Conservation (phyloP, 768 basidiomycete species). For the Lentinula detonsa region DNA sequence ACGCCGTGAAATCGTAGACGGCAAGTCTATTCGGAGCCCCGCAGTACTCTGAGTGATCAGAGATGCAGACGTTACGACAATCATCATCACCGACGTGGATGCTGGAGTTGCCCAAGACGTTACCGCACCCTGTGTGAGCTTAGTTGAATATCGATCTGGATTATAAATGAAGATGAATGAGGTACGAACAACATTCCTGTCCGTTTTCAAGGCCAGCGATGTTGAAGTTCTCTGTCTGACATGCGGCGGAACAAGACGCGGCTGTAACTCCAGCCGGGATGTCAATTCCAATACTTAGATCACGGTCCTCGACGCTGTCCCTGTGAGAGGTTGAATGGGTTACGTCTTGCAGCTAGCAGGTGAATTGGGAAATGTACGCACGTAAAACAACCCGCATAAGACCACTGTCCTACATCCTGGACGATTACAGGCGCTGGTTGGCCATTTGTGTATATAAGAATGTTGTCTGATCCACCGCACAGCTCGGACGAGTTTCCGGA, state of each 20-base stretch:
- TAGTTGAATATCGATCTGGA: neutral
- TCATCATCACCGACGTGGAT: conserved; percentile 32
- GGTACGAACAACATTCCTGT: conserved; percentile 40
- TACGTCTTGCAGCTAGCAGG: neutral
- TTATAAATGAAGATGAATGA: neutral
- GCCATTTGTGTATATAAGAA: conserved; percentile 55
- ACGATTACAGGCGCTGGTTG: conserved; percentile 41
- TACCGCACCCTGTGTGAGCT: conserved; percentile 31
- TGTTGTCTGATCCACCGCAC: conserved; percentile 46
- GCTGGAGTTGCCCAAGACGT: conserved; percentile 23
- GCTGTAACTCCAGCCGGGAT: conserved; percentile 41
- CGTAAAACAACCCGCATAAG: conserved; percentile 63
- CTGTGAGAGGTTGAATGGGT: conserved; percentile 15
- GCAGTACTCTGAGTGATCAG: conserved; percentile 31
- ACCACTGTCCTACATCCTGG: conserved; percentile 45
- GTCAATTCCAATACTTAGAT: conserved; percentile 26
- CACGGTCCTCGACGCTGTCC: conserved; percentile 26
- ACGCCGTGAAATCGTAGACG: conserved; percentile 20
- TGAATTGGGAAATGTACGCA: conserved; percentile 17
- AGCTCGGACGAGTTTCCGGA: conserved; percentile 46
- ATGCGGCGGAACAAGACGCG: conserved; percentile 43
- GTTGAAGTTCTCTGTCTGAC: conserved; percentile 32
- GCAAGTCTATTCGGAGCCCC: conserved; percentile 33
- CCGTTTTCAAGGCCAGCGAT: conserved; percentile 42
- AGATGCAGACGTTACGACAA: conserved; percentile 33